These are phyloP conservation scores for Ambrosia artemisiifolia DNA, from an alignment of 129 eudicot species.

Conservation along the genomic window DNA sequence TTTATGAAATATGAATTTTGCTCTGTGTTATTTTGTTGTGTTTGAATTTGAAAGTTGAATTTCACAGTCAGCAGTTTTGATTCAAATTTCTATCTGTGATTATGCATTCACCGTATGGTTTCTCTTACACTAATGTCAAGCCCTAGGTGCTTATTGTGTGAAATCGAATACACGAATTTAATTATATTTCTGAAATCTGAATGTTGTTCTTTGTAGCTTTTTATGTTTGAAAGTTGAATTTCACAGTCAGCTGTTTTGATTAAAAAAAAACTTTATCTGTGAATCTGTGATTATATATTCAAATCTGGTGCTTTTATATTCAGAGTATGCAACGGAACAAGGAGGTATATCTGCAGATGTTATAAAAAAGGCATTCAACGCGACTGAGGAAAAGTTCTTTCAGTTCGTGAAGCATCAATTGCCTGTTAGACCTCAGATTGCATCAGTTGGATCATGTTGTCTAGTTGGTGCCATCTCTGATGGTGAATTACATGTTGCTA, in stretches of 20 bases:
- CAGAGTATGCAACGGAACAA: slow-evolving; percentile 77
- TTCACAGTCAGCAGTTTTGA: slow-evolving; percentile 8
- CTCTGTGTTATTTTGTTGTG: no score
- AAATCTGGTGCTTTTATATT: not conserved
- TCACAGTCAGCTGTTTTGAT: slow-evolving; percentile 5
- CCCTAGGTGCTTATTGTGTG: no score
- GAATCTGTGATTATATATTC: slow-evolving; percentile 2
- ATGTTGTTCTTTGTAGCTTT: not conserved
- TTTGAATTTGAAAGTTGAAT: slow-evolving; percentile 8
- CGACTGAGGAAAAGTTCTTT: slow-evolving; percentile 82
- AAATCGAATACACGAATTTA: not conserved
- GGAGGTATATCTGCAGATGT: slow-evolving; percentile 91
- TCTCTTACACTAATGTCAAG: no score
- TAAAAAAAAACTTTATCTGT: not conserved
- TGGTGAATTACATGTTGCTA: slow-evolving; percentile 74
- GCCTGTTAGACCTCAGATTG: slow-evolving; percentile 64
- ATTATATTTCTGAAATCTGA: not conserved
- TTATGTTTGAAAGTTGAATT: slow-evolving; percentile 4
- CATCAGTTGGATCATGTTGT: slow-evolving; percentile 95
- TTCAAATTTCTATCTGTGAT: slow-evolving; percentile 2
- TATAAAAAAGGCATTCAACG: slow-evolving; percentile 75
- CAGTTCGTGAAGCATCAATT: slow-evolving; percentile 63
- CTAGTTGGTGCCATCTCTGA: slow-evolving; percentile 84
- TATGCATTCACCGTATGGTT: no score
- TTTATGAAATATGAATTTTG: not conserved